phyloP scores from a whole-genome alignment of 179 eudicot genomes.

The Corrigiola litoralis region DNA sequence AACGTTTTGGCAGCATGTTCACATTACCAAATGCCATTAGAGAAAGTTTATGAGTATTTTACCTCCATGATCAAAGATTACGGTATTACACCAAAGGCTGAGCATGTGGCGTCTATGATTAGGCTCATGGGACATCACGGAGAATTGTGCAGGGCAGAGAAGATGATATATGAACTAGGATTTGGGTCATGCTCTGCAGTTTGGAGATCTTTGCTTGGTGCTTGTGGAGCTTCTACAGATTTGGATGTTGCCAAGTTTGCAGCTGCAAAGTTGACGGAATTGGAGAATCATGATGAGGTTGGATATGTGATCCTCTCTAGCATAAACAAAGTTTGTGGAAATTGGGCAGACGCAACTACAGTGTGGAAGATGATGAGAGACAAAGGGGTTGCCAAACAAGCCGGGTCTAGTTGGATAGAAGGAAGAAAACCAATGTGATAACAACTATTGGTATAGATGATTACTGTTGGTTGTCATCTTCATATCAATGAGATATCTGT shows the following conservation, averaged over 20 bases:
- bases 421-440: conserved; percentile 7
- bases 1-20: conserved; percentile 68
- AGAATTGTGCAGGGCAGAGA: conserved; percentile 52
- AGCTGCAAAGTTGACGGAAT: conserved; percentile 44
- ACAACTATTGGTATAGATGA: no score
- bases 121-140: conserved; percentile 76
- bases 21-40: conserved; percentile 47
- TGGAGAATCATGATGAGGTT: conserved; percentile 45
- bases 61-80: conserved; percentile 44
- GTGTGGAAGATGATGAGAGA: conserved; percentile 56
- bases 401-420: conserved; percentile 66
- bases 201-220: conserved; percentile 85
- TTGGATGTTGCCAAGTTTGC: conserved; percentile 56
- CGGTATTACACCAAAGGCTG: conserved; percentile 45
- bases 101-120: conserved; percentile 61
- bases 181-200: conserved; percentile 47
- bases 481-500: no score
- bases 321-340: conserved; percentile 46
- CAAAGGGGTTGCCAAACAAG: conserved; percentile 53
- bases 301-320: conserved; percentile 68
- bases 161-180: conserved; percentile 59
- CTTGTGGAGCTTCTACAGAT: conserved; percentile 51
- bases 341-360: conserved; percentile 49
- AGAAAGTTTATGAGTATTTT: conserved; percentile 43
- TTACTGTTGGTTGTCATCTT: no score